Conservation (phyloP, 2,329 filamentous ascomycete genomes). For the Phialocephala sp. region DNA sequence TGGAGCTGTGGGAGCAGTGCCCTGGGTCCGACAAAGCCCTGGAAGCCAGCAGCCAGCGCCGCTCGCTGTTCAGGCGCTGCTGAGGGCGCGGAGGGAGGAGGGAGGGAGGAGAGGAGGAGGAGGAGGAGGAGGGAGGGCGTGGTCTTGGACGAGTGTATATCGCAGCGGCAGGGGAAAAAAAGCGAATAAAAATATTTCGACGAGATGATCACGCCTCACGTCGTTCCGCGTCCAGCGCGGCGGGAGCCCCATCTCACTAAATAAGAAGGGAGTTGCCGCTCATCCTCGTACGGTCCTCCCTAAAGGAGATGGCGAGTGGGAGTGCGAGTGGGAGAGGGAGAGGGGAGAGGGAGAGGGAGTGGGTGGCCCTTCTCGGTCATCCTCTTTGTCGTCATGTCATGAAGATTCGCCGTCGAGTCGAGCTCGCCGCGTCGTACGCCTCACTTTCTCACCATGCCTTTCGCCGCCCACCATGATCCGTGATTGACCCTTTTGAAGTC, state of each 20-base stretch:
- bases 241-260: conserved; percentile 9
- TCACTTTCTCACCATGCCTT: background rate
- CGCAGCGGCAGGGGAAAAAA: background rate
- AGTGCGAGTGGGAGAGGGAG: too few species aligned
- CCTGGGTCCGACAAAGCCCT: background rate
- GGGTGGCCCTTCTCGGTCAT: too few species aligned
- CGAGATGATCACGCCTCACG: too few species aligned
- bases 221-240: conserved; percentile 12
- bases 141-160: background rate
- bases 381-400: background rate
- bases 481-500: background rate
- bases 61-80: too few species aligned
- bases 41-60: background rate
- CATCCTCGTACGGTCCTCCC: background rate
- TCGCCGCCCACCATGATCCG: background rate
- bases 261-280: conserved; percentile 12
- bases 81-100: background rate
- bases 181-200: too few species aligned
- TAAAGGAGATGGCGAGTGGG: too few species aligned
- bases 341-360: too few species aligned
- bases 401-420: too few species aligned
- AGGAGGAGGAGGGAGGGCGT: background rate
- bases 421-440: background rate
- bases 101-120: background rate
- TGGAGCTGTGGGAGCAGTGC: background rate